These are phyloP conservation scores for Chamaecrista fasciculata DNA, from an alignment of 306 rosid species.

Conservation along the genomic window DNA sequence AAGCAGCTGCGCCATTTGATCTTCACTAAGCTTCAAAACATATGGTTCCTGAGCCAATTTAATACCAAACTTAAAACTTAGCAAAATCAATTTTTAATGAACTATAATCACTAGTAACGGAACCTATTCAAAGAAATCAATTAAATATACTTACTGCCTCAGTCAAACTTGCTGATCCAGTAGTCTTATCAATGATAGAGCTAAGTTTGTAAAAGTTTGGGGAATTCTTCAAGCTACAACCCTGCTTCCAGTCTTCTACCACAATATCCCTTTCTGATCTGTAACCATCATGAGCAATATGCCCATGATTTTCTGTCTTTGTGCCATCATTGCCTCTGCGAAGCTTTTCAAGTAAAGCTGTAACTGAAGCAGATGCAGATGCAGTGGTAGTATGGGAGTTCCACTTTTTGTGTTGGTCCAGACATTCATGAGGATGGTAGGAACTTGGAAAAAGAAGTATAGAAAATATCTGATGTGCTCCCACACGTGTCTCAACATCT, in stretches of 20 bases:
- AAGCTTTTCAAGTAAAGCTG: conserved; percentile 91
- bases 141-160: conserved; percentile 51
- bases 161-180: conserved; percentile 49
- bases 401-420: conserved; percentile 58
- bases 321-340: conserved; percentile 64
- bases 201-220: conserved; percentile 66
- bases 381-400: conserved; percentile 59
- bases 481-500: conserved; percentile 77
- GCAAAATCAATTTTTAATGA: conserved; percentile 9
- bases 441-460: conserved; percentile 74
- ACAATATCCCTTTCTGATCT: conserved; percentile 49
- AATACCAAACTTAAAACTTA: conserved; percentile 21
- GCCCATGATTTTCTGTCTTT: conserved; percentile 45
- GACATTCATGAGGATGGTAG: conserved; percentile 53
- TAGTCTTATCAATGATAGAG: conserved; percentile 66
- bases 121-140: neutral
- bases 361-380: conserved; percentile 81
- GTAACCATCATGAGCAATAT: conserved; percentile 39
- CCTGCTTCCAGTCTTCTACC: conserved; percentile 68
- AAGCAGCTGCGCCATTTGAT: conserved; percentile 78
- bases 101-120: conserved; percentile 8
- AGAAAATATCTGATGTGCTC: conserved; percentile 91
- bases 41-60: conserved; percentile 64
- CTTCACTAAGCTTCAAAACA: conserved; percentile 82
- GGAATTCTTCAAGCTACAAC: conserved; percentile 55